These are phyloP conservation scores for Pestalotiopsis sp. DNA, from an alignment of 2,329 filamentous ascomycete genomes.

Conservation along the genomic window DNA sequence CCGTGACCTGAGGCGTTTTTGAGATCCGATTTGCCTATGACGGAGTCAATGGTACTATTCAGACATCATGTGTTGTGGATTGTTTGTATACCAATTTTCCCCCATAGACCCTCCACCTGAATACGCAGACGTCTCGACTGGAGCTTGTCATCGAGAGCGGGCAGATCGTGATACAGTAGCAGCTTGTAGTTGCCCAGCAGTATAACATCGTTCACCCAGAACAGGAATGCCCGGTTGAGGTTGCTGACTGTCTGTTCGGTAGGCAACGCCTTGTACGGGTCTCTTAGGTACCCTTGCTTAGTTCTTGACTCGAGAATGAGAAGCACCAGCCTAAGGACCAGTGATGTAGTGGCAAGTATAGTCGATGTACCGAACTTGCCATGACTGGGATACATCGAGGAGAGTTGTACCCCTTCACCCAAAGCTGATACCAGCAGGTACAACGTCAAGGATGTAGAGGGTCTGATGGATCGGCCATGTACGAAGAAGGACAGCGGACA, in stretches of 20 bases:
- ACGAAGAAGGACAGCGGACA: conserved; percentile 4
- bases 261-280: conserved; percentile 7
- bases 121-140: not conserved
- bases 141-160: not conserved
- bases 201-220: conserved; percentile 8
- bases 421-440: not conserved
- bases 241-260: not conserved
- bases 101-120: not conserved
- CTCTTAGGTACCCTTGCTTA: conserved; percentile 5
- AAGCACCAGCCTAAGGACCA: conserved; percentile 1
- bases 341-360: not conserved
- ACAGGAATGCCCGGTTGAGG: conserved; percentile 1
- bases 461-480: conserved; percentile 2
- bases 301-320: conserved; percentile 2
- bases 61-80: not conserved
- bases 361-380: not conserved
- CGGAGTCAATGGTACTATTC: not conserved
- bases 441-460: not conserved
- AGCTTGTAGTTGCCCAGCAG: conserved; percentile 7
- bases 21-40: not conserved
- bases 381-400: not conserved
- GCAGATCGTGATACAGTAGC: not conserved
- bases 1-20: not conserved
- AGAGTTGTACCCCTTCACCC: not conserved
- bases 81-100: not conserved